Base-by-base conservation (phyloP, 2,329 filamentous ascomycete species). In the Fusarium sp. region DNA sequence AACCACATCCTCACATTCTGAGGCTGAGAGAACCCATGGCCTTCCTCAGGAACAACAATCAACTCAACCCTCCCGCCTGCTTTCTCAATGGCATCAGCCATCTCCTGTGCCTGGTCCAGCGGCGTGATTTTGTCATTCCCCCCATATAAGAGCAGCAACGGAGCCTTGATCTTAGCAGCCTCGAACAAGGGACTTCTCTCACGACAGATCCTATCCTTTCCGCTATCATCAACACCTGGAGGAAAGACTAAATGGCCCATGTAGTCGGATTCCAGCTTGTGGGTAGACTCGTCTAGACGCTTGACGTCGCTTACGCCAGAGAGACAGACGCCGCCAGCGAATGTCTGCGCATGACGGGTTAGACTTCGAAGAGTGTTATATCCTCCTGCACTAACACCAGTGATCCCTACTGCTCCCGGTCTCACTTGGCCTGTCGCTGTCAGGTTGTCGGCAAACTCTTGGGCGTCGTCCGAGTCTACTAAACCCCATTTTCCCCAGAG, bases 241-340 rank as follows among this genome's bases (percentile, higher is more conserved):
- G 72, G 49, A 1, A 81, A 74, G 2, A 84, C 59, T 2, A 86
- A 72, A 1, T 77, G 73, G 9, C 78, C 76, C n/a, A 80, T 73
- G 65, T 86, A 85, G 46, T 80, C 78, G 1, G 76, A 79, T 67
- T 87, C 84, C n/a, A 85, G 79, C 70, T 86, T 86, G 67, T 86
- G 84, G 0, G 83, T 85, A 19, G 79, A 77, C 3, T 73, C 75
- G 13, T 75, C 76, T 1, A 86, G 73, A 1, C 74, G 73, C 36
- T 75, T 75, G n/a, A 85, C 68, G 24, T 85, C 82, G 35, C 80
- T 80, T 28, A 86, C 79, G 4, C 84, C 83, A 25, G 79, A 84
- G 2, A 79, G 75, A 48, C 79, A 81, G 4, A 83, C 77, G 0
- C 82, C 84, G 0, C 76, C 81, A 0, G 81, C 79, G 62, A 83